Evolutionary conservation across 1,284 basidiomycete species (phyloP).

Genomic region (Pascua guehoae): DNA sequence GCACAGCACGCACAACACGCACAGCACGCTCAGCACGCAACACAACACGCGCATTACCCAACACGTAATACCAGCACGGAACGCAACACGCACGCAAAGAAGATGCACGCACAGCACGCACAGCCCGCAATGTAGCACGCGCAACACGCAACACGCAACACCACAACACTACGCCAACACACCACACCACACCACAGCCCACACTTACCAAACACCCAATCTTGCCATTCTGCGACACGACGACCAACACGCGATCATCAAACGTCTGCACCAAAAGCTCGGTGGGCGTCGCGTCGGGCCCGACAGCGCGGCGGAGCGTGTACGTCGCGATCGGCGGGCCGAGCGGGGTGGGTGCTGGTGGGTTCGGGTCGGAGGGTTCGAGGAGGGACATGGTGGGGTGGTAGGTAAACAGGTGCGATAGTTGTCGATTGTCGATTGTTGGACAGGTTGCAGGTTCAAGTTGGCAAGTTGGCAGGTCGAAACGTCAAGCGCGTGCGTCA

Average conservation of each 20-base stretch:
- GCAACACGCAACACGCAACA: background rate
- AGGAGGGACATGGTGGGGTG: constrained; percentile 28
- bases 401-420: too few relatives aligned
- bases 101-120: too few relatives aligned
- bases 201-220: constrained; percentile 71
- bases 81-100: too few relatives aligned
- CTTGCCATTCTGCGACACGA: constrained; percentile 80
- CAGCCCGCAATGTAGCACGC: too few relatives aligned
- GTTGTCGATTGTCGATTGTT: too few relatives aligned
- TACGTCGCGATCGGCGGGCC: constrained; percentile 34
- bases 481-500: too few relatives aligned
- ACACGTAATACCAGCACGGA: too few relatives aligned
- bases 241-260: constrained; percentile 70
- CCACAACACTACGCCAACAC: background rate
- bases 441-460: too few relatives aligned
- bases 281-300: constrained; percentile 57
- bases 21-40: too few relatives aligned
- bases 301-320: constrained; percentile 54
- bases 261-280: constrained; percentile 73
- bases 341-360: background rate
- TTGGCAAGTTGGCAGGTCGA: too few relatives aligned
- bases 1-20: background rate
- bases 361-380: constrained; percentile 21
- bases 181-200: too few relatives aligned
- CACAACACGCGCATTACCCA: too few relatives aligned